Percentiles rank a stretch among this genome's conserved stretches.
Conservation (phyloP, 257 asterid genomes). For the Gentiana straminea region DNA sequence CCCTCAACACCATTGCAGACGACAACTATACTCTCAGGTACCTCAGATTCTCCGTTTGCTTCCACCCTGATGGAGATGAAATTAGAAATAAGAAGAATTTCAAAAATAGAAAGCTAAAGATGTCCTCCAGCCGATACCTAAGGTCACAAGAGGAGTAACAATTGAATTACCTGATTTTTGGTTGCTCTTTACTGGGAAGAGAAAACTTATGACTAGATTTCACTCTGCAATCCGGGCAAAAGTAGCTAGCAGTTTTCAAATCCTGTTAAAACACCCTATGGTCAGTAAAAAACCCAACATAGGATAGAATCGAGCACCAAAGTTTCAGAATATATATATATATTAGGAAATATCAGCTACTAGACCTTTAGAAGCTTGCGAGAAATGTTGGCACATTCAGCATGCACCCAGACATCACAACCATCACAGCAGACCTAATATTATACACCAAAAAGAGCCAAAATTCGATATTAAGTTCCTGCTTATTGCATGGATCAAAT, state of each 20-base stretch:
- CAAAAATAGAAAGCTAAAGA: not conserved
- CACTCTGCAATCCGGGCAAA: conserved; percentile 80
- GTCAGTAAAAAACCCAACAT: not conserved
- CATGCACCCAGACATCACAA: conserved; percentile 96
- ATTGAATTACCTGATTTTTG: conserved; percentile 34
- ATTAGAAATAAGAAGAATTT: not conserved
- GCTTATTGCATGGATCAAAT: no score
- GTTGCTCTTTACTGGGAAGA: conserved; percentile 23
- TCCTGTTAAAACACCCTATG: conserved; percentile 32
- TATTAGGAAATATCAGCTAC: conserved; percentile 5
- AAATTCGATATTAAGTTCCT: no score
- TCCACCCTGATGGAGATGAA: conserved; percentile 32
- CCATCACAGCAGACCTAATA: conserved; percentile 80
- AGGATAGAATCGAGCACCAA: not conserved
- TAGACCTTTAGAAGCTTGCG: conserved; percentile 51
- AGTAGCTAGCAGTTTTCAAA: conserved; percentile 42
- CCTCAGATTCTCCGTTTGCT: conserved; percentile 25
- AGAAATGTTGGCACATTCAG: conserved; percentile 74
- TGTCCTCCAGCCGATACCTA: conserved; percentile 2
- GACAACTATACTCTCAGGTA: conserved; percentile 53
- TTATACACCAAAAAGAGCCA: no score
- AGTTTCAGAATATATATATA: not conserved
- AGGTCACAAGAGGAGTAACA: conserved; percentile 10
- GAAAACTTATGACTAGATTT: conserved; percentile 26
- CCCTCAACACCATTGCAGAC: conserved; percentile 78